Evolutionary conservation across 441 rosid genomes (phyloP), one percentile per base, ranked within the genome.

Genomic region (Eutrema salsugineum): DNA sequence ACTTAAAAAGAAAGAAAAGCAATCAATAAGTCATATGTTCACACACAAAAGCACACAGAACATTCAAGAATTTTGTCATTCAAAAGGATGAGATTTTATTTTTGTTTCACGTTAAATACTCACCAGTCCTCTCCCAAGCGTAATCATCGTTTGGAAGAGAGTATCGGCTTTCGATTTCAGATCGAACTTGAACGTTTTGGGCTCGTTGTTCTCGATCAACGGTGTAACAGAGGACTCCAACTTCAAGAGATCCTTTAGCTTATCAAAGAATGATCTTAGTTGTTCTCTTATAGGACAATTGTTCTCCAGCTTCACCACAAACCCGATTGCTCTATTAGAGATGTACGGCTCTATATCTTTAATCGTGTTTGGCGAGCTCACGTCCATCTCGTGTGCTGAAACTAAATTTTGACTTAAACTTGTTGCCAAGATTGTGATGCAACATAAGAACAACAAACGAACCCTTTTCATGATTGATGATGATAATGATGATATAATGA

Each of bases 331-430:
- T 59, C 78, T 74, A 12, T 51, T 9, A 6, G 68, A 42, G 19
- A 74, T 66, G 47, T 74, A 74, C 0, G 78, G 68, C 48, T 74
- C 68, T 20, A 76, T 32, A 39, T 69, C 79, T 19, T 69, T 39
- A 8, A 63, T 6, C 40, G 11, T 63, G 40, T 55, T 56, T 51
- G 73, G 78, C 3, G 73, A n/a, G 36, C 16, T 51, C 46, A 56
- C 47, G 14, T 4, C 63, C 11, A 5, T 3, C 24, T 63, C 70
- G 1, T 76, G 71, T 68, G 47, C 54, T 63, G 27, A 63, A 63
- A 76, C 70, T 63, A 55, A 39, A 39, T 76, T 55, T 39, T 42
- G 61, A 70, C 46, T 43, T 66, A 50, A 32, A 33, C 24, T 36
- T 68, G 68, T 60, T 62, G 70, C 70, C 20, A 54, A 19, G 30